Conservation (phyloP, 768 basidiomycete genomes). For the Serendipita vermifera region DNA sequence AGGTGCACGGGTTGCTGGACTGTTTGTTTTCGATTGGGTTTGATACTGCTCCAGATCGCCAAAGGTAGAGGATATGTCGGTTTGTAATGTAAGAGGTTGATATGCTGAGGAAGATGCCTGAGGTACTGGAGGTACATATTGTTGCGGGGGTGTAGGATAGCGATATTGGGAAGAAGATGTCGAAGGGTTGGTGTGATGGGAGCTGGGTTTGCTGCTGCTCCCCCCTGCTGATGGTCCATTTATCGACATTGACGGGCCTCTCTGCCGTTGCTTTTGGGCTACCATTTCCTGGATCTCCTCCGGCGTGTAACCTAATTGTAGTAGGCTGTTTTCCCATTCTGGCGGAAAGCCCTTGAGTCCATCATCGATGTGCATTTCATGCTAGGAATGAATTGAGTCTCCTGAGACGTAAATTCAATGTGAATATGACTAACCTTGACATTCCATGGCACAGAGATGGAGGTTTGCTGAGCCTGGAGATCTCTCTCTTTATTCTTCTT, state of each 20-base stretch:
- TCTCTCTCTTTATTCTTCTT: constrained; percentile 8
- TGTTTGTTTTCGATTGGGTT: background rate
- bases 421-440: constrained; percentile 1
- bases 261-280: background rate
- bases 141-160: constrained; percentile 4
- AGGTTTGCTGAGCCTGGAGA: no score
- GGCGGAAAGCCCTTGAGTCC: background rate
- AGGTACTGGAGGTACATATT: background rate
- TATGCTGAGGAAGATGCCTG: background rate
- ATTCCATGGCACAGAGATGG: background rate
- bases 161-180: constrained; percentile 1
- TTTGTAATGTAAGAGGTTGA: background rate
- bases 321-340: background rate
- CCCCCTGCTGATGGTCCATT: no score
- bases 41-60: no score
- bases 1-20: background rate
- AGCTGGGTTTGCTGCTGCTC: background rate
- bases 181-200: background rate
- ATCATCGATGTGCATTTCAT: constrained; percentile 3
- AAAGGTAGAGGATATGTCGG: no score
- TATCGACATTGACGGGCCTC: no score
- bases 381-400: background rate
- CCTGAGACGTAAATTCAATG: background rate
- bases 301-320: background rate
- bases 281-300: constrained; percentile 2